Evolutionary conservation across 2,329 filamentous ascomycete species (phyloP).

Genomic region (Fusarium sp.): DNA sequence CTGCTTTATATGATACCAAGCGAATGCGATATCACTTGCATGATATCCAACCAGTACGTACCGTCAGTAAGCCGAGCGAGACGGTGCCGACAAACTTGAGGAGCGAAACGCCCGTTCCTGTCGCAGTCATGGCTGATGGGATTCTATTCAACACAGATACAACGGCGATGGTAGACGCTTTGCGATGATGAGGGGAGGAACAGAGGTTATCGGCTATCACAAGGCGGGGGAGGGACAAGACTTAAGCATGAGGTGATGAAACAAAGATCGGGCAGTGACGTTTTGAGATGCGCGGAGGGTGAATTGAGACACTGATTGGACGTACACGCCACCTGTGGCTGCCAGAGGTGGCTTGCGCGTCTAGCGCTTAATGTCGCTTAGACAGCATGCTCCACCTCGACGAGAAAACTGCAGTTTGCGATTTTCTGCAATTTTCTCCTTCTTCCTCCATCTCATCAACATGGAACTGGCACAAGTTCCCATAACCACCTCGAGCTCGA

Average conservation of each 20-base stretch:
- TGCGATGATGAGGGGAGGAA: slow-evolving; percentile 6
- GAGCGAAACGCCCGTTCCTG: slow-evolving; percentile 75
- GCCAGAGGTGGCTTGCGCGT: slow-evolving; percentile 14
- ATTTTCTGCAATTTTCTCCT: slow-evolving; percentile 38
- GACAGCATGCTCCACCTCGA: slow-evolving; percentile 14
- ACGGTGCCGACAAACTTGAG: slow-evolving; percentile 95
- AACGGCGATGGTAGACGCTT: slow-evolving; percentile 3
- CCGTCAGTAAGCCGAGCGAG: slow-evolving; percentile 87
- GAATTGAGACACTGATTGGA: slow-evolving; percentile 9
- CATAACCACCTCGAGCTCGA: neutral
- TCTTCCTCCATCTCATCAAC: slow-evolving; percentile 19
- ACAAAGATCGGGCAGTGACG: slow-evolving; percentile 32
- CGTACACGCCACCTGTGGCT: slow-evolving; percentile 20
- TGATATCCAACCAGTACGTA: slow-evolving; percentile 59
- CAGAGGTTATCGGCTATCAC: slow-evolving; percentile 7
- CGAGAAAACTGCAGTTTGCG: slow-evolving; percentile 36
- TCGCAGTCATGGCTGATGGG: slow-evolving; percentile 67
- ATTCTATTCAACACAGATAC: slow-evolving; percentile 1
- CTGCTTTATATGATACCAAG: neutral
- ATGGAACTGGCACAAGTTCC: neutral
- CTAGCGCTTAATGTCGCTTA: slow-evolving; percentile 32
- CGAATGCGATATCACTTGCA: slow-evolving; percentile 14
- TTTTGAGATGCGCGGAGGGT: slow-evolving; percentile 13
- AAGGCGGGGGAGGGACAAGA: slow-evolving; percentile 16
- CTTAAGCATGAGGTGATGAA: slow-evolving; percentile 28